phyloP scores from a whole-genome alignment of 306 rosid species.

The Acmispon strigosus region DNA sequence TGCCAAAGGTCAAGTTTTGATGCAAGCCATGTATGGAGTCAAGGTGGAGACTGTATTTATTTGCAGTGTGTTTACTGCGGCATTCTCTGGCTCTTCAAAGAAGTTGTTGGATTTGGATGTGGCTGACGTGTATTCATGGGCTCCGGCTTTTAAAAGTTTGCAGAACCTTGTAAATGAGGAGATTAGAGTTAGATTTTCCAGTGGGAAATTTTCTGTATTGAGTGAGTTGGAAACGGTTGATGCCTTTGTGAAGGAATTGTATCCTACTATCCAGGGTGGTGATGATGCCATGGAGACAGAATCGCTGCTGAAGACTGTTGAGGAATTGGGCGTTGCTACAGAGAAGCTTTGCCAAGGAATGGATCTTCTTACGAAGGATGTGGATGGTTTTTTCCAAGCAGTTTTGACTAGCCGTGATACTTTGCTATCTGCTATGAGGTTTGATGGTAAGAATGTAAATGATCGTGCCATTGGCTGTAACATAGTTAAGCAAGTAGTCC shows the following conservation, averaged over 20 bases:
- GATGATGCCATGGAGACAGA: constrained; percentile 22
- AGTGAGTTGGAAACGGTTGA: constrained; percentile 65
- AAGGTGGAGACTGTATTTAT: constrained; percentile 66
- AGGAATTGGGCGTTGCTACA: constrained; percentile 32
- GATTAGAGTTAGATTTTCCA: constrained; percentile 35
- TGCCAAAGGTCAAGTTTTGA: constrained; percentile 71
- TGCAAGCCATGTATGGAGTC: constrained; percentile 79
- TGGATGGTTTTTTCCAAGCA: constrained; percentile 55
- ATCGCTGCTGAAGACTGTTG: constrained; percentile 24
- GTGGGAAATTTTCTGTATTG: constrained; percentile 36
- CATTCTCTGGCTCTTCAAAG: constrained; percentile 51
- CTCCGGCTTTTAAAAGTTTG: constrained; percentile 47
- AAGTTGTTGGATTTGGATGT: constrained; percentile 44
- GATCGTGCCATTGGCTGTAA: constrained; percentile 24
- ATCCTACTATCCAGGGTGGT: constrained; percentile 50
- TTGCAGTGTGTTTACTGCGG: constrained; percentile 58
- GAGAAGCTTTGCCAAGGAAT: constrained; percentile 60
- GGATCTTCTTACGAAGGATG: constrained; percentile 65
- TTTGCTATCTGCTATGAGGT: constrained; percentile 51
- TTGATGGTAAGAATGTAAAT: constrained; percentile 28
- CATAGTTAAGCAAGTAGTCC: constrained; percentile 13
- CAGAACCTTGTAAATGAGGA: constrained; percentile 62
- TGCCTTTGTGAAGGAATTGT: constrained; percentile 38
- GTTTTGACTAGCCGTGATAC: constrained; percentile 66
- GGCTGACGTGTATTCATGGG: constrained; percentile 51